A percentile compares a stretch with the other conserved stretches of the same genome.
Evolutionary conservation across 805 yeast species (phyloP).

Genomic region (Metschnikowia dekortorum): DNA sequence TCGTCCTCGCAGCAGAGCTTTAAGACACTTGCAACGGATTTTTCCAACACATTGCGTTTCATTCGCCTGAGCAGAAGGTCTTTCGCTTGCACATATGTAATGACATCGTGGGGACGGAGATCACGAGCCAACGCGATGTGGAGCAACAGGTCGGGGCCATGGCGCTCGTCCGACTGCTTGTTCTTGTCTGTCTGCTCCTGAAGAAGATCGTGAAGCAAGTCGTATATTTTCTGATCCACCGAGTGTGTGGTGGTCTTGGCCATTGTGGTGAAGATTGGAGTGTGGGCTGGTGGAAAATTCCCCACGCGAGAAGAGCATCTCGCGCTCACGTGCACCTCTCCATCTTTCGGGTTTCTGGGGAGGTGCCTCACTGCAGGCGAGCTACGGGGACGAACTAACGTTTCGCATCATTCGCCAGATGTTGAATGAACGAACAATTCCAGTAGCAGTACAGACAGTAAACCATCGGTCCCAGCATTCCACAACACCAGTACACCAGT

Average conservation of each 20-base stretch:
- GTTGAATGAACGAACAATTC: too few relatives aligned
- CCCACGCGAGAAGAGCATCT: constrained; percentile 3
- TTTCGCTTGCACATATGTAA: constrained; percentile 56
- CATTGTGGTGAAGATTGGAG: constrained; percentile 3
- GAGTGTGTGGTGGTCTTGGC: constrained; percentile 9
- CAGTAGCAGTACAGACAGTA: too few relatives aligned
- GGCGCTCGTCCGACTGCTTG: constrained; percentile 21
- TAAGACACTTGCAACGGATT: constrained; percentile 59
- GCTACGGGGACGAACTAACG: not conserved
- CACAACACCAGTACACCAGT: too few relatives aligned
- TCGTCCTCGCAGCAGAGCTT: constrained; percentile 57
- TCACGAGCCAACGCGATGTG: constrained; percentile 61
- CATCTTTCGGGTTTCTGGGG: not conserved
- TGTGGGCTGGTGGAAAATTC: not conserved
- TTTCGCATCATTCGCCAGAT: too few relatives aligned
- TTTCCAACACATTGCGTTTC: constrained; percentile 60
- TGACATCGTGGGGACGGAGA: constrained; percentile 45
- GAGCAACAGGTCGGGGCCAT: constrained; percentile 32
- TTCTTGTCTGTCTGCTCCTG: constrained; percentile 55
- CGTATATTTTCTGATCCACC: constrained; percentile 55
- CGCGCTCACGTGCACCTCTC: constrained; percentile 2
- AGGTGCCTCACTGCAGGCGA: not conserved
- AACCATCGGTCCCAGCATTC: too few relatives aligned
- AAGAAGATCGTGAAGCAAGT: constrained; percentile 50
- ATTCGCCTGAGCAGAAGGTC: constrained; percentile 67